phyloP scores from a whole-genome alignment of 148 eudicot genomes.

The Rhododendron kiyosumense region DNA sequence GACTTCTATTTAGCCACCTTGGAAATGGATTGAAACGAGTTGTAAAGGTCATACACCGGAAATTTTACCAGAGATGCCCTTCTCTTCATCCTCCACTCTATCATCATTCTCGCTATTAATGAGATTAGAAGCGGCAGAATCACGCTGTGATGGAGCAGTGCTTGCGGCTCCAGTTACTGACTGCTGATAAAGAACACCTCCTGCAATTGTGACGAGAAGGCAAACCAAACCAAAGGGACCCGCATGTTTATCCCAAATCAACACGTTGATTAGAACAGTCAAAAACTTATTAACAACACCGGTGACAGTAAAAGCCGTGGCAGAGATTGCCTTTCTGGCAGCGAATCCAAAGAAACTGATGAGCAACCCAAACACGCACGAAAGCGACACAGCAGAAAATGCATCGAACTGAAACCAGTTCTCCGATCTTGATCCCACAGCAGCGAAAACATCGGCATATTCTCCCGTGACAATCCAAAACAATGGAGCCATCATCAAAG shows the following conservation, averaged over 20 bases:
- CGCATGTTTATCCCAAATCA: conserved; percentile 98
- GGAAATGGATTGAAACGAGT: neutral
- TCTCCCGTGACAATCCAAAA: conserved; percentile 89
- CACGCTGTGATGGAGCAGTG: conserved; percentile 35
- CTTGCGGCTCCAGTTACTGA: conserved; percentile 59
- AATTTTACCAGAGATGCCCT: conserved; percentile 43
- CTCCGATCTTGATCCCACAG: conserved; percentile 33
- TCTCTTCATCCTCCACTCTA: conserved; percentile 43
- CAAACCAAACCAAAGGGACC: conserved; percentile 85
- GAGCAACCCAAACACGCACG: conserved; percentile 88
- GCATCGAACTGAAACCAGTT: conserved; percentile 60
- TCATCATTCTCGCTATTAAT: conserved; percentile 35
- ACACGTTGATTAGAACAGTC: conserved; percentile 78
- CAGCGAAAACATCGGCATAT: conserved; percentile 64
- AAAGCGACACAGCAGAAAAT: conserved; percentile 66
- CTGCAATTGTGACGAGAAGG: conserved; percentile 68
- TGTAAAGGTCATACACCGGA: conserved; percentile 43
- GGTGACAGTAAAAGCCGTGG: conserved; percentile 96
- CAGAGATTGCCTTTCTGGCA: conserved; percentile 81
- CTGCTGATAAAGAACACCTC: conserved; percentile 91
- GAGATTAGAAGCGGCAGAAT: conserved; percentile 38
- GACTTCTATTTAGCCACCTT: neutral
- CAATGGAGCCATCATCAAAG: conserved; percentile 86
- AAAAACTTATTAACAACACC: conserved; percentile 97
- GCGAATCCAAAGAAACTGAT: conserved; percentile 99